A percentile compares a stretch with the other conserved stretches of the same genome.
Conservation (phyloP, 352 stramenopile species). For the Discostella stelligera region DNA sequence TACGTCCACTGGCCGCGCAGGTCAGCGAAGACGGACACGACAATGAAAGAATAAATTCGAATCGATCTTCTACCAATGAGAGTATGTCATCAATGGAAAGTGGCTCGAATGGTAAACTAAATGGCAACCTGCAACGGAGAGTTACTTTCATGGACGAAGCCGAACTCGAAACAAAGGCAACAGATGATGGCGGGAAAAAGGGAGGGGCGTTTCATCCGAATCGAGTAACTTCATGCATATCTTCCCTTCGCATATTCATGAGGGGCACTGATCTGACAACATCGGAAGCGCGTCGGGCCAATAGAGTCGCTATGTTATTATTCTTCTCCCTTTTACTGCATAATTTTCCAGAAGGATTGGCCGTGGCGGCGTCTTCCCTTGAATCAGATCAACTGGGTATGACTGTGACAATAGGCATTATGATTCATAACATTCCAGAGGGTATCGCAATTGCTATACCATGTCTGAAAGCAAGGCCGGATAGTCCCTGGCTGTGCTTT, state of each 20-base stretch:
- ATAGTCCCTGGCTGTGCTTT: conserved; percentile 71
- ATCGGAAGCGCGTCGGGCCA: conserved; percentile 53
- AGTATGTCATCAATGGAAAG: conserved; percentile 2
- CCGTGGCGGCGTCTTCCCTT: conserved; percentile 65
- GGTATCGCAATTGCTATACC: conserved; percentile 80
- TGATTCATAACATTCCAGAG: conserved; percentile 83
- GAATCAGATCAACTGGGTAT: conserved; percentile 70
- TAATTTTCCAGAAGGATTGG: conserved; percentile 82
- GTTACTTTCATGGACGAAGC: conserved; percentile 13
- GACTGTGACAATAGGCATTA: conserved; percentile 76
- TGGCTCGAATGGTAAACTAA: conserved; percentile 1
- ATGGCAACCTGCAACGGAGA: conserved; percentile 32
- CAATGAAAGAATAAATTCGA: conserved; percentile 21
- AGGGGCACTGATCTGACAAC: conserved; percentile 52
- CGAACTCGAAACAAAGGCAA: conserved; percentile 24
- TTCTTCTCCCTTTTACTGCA: conserved; percentile 76
- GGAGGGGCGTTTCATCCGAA: conserved; percentile 15
- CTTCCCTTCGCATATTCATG: conserved; percentile 27
- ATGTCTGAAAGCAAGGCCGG: conserved; percentile 69
- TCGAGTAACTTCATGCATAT: conserved; percentile 14
- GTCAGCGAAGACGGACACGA: conserved; percentile 29
- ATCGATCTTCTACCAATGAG: conserved; percentile 8
- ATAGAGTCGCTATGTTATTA: conserved; percentile 74
- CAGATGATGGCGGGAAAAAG: conserved; percentile 10
- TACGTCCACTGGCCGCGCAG: conserved; percentile 1